Conservation (phyloP, 176 grass and related monocot genomes). For the Oryza meyeriana region DNA sequence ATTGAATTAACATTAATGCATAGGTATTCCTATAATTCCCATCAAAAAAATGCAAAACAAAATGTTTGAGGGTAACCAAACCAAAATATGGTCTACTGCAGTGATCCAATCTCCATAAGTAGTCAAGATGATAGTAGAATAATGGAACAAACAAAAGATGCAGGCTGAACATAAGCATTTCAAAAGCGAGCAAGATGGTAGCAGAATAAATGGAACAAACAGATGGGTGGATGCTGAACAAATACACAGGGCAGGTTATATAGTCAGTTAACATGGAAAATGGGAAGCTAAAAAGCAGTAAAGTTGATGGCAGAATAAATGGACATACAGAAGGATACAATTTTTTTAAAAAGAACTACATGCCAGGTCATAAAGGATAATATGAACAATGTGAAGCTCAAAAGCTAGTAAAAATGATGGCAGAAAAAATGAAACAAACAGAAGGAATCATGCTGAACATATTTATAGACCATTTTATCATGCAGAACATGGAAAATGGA, state of each 20-base stretch:
- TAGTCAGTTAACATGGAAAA: not conserved
- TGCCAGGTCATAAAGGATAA: not conserved
- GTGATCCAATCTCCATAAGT: slow-evolving; percentile 11
- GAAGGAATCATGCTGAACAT: not conserved
- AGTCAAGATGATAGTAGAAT: not conserved
- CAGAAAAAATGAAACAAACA: slow-evolving; percentile 4
- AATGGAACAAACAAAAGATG: not conserved
- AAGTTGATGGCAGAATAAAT: not conserved
- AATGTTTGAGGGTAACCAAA: not conserved
- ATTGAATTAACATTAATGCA: not conserved
- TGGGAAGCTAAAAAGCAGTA: not conserved
- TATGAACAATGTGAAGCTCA: not conserved
- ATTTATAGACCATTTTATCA: not conserved
- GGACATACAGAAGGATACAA: not conserved
- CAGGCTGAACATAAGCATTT: not conserved
- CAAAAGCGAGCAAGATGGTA: not conserved
- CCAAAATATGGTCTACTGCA: not conserved
- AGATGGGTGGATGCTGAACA: not conserved
- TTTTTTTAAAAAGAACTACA: too few relatives aligned
- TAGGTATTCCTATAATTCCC: not conserved
- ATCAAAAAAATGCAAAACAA: not conserved
- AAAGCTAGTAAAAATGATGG: not conserved
- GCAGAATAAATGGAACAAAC: slow-evolving; percentile 8
- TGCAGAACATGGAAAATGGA: not conserved
- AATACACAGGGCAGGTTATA: not conserved